Conservation (phyloP, 2,329 filamentous ascomycete species). For the Torrubiella hemipterigena region DNA sequence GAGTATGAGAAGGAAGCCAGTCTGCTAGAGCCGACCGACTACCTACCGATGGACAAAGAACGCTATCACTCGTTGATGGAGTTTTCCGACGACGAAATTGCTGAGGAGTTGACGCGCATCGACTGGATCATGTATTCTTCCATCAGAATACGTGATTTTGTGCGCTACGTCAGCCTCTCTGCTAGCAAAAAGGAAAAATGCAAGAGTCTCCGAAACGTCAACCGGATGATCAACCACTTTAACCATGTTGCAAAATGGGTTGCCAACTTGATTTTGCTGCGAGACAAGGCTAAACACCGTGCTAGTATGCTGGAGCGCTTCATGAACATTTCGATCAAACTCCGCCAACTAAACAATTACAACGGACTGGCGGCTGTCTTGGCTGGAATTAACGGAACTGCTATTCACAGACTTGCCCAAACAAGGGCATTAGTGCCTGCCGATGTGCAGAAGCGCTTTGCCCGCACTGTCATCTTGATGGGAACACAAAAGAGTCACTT, state of each 20-base stretch:
- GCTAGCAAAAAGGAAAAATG: slow-evolving; percentile 60
- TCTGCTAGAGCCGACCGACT: slow-evolving; percentile 56
- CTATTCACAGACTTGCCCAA: slow-evolving; percentile 70
- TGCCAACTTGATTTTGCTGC: slow-evolving; percentile 70
- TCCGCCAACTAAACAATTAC: slow-evolving; percentile 92
- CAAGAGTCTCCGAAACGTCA: slow-evolving; percentile 71
- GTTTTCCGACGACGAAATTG: slow-evolving; percentile 71
- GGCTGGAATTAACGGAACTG: slow-evolving; percentile 80
- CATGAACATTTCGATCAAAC: slow-evolving; percentile 76
- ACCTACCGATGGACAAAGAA: slow-evolving; percentile 63
- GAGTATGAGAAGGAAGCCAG: slow-evolving; percentile 71
- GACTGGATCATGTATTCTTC: slow-evolving; percentile 98
- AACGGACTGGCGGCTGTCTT: slow-evolving; percentile 90
- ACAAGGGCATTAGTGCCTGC: slow-evolving; percentile 66
- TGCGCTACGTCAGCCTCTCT: slow-evolving; percentile 77
- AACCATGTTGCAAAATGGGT: slow-evolving; percentile 79
- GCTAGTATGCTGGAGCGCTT: slow-evolving; percentile 89
- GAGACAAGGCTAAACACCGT: slow-evolving; percentile 92
- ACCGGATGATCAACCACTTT: slow-evolving; percentile 89
- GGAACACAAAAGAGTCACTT: slow-evolving; percentile 84
- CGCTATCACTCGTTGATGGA: slow-evolving; percentile 90
- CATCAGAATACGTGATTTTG: slow-evolving; percentile 82
- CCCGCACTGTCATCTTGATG: slow-evolving; percentile 85
- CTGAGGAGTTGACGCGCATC: slow-evolving; percentile 84
- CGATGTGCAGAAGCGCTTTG: slow-evolving; percentile 70